Base-by-base conservation (phyloP, 2,329 filamentous ascomycete species). In the Pestalotiopsis sp. region DNA sequence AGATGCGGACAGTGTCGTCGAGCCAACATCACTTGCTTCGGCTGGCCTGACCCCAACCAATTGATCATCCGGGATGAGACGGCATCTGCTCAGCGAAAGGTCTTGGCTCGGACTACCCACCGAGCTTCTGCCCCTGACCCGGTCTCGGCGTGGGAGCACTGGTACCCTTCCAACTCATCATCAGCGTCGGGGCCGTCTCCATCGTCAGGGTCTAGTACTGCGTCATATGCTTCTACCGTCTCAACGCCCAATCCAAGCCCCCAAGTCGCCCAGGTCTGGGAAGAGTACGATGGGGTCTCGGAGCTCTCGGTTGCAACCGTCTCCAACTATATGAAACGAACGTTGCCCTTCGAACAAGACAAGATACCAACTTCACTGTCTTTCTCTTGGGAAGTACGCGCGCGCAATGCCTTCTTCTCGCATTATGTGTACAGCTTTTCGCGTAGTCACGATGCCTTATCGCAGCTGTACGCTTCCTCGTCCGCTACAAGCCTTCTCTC, bases 41-140 rank as follows among this genome's bases (percentile, higher is more conserved):
- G 75, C 23, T 76, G 76, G 45, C 74, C 73, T 4, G 71, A 75
- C 11, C 69, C 72, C 6, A 58, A 71, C 4, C 72, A 72, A 12
- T 67, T 77, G 36, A 64, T 74, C 23, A 73, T 76, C 56, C 74
- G 70, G 11, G 72, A 75, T 65, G 70, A 77, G 56, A 75, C 73
- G 9, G 60, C 52, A 0, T 69, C 69, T 4, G 68, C 72, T 9
- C 64, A 70, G 38, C 69, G 61, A n/a, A 76, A 70, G 41, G 67
- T 57, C 41, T 25, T 66, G 25, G 58, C 63, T 7, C 25, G 59
- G 49, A 62, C 68, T 6, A 23, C 49, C 9, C 9, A 14, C 11
- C 58, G 58, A 60, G 25, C 23, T 36, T 2, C 27, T 31, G 12
- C 23, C 14, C 4, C 27, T 60, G 27, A 11, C 12, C 20, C 17